Percentiles rank a stretch among this genome's conserved stretches.
phyloP scores from a whole-genome alignment of 2,329 filamentous ascomycete genomes.

The Calonectria hongkongensis region DNA sequence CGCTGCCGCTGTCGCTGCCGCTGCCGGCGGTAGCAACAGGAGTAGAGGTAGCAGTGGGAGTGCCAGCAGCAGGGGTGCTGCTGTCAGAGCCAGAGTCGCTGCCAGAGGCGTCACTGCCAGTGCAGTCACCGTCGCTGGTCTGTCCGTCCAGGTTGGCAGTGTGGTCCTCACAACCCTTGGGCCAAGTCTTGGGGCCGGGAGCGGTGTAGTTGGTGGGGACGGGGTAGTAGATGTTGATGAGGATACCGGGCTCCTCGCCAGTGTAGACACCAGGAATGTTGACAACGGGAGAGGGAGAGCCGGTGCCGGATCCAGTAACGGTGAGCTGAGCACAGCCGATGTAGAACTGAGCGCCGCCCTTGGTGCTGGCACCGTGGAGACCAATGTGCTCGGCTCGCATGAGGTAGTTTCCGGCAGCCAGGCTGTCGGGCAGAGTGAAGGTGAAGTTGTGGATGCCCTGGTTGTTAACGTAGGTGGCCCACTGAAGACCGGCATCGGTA shows the following conservation, averaged over 20 bases:
- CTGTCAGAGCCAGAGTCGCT: conserved; percentile 39
- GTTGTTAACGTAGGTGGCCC: conserved; percentile 58
- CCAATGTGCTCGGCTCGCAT: conserved; percentile 62
- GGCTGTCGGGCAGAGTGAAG: conserved; percentile 55
- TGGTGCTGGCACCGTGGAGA: conserved; percentile 57
- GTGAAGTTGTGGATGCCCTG: conserved; percentile 60
- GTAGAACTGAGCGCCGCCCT: conserved; percentile 62
- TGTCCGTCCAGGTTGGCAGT: conserved; percentile 60
- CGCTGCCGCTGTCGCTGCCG: background rate
- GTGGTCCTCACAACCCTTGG: conserved; percentile 60
- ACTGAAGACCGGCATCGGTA: conserved; percentile 56
- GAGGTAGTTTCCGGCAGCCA: conserved; percentile 58
- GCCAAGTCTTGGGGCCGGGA: conserved; percentile 59
- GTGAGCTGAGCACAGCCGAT: conserved; percentile 60
- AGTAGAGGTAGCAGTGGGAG: conserved; percentile 35
- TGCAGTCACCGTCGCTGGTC: conserved; percentile 61
- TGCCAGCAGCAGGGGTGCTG: conserved; percentile 24
- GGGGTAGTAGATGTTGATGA: conserved; percentile 61
- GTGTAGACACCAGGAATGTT: conserved; percentile 59
- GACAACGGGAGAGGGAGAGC: conserved; percentile 54
- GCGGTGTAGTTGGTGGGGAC: conserved; percentile 57
- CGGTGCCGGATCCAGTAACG: conserved; percentile 57
- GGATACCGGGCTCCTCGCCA: conserved; percentile 58
- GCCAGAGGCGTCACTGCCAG: conserved; percentile 55
- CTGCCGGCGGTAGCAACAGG: conserved; percentile 28